These are phyloP conservation scores for Rhizopogon rudus DNA, from an alignment of 768 basidiomycete species.

Conservation along the genomic window DNA sequence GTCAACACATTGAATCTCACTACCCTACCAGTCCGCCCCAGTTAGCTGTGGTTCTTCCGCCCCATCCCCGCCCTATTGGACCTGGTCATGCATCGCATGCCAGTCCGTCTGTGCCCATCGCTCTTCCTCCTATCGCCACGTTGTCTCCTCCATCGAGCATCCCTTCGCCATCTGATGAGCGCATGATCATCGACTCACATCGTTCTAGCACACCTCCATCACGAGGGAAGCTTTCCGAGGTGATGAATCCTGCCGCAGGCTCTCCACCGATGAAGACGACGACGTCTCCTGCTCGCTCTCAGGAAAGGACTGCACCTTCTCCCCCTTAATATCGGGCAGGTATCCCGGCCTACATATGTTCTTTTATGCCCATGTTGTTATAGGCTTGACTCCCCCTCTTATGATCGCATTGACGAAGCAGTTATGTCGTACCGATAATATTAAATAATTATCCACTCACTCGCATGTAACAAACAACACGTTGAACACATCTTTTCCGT, in stretches of 20 bases:
- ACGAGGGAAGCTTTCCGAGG: slow-evolving; percentile 49
- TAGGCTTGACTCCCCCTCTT: not conserved
- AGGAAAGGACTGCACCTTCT: slow-evolving; percentile 27
- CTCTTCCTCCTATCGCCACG: slow-evolving; percentile 68
- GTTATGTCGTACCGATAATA: slow-evolving; percentile 19
- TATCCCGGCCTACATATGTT: not conserved
- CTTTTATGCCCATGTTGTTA: slow-evolving; percentile 7
- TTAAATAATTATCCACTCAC: slow-evolving; percentile 20
- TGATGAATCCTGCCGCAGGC: slow-evolving; percentile 43
- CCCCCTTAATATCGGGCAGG: slow-evolving; percentile 12
- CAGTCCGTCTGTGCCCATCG: slow-evolving; percentile 35
- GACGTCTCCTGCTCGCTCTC: slow-evolving; percentile 47
- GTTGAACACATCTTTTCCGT: slow-evolving; percentile 8
- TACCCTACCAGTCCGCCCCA: slow-evolving; percentile 49
- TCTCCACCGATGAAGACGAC: slow-evolving; percentile 49
- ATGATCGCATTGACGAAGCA: slow-evolving; percentile 15
- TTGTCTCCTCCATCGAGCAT: slow-evolving; percentile 57
- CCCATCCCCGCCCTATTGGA: slow-evolving; percentile 72
- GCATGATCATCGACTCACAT: slow-evolving; percentile 30
- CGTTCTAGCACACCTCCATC: slow-evolving; percentile 46
- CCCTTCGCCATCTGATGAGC: slow-evolving; percentile 44
- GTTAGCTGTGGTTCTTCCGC: slow-evolving; percentile 59
- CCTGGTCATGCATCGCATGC: slow-evolving; percentile 39
- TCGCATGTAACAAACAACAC: slow-evolving; percentile 27
- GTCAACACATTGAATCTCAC: slow-evolving; percentile 32